Conservation (phyloP, 495 filamentous ascomycete species). For the Poronia punctata region DNA sequence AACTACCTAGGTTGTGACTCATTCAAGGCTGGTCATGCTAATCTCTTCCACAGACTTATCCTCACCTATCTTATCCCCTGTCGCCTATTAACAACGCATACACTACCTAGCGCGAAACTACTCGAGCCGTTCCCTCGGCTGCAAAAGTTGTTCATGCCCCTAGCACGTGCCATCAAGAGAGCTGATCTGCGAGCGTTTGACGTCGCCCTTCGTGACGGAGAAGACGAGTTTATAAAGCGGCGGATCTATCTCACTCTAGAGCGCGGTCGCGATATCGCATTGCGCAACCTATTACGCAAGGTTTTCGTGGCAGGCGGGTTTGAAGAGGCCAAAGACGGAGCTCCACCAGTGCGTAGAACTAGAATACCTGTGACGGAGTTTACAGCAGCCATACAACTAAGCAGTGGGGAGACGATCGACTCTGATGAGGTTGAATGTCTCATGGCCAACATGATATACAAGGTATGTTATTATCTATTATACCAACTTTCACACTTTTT, state of each 20-base stretch:
- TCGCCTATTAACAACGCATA: conserved; percentile 79
- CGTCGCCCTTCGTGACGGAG: conserved; percentile 66
- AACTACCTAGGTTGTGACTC: conserved; percentile 1
- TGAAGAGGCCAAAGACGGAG: conserved; percentile 62
- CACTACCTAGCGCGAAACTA: conserved; percentile 63
- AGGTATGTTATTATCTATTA: conserved; percentile 50
- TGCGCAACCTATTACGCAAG: conserved; percentile 84
- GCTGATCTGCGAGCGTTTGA: conserved; percentile 85
- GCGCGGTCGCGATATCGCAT: conserved; percentile 78
- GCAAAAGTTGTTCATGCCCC: conserved; percentile 66
- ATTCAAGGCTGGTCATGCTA: conserved; percentile 11
- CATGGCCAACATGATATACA: conserved; percentile 92
- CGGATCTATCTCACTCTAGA: conserved; percentile 94
- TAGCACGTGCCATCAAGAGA: conserved; percentile 67
- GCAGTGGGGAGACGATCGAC: conserved; percentile 59
- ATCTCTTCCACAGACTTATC: conserved; percentile 59
- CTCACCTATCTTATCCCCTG: conserved; percentile 94
- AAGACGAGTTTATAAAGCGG: conserved; percentile 86
- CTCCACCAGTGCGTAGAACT: conserved; percentile 55
- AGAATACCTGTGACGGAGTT: conserved; percentile 79
- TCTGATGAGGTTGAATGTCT: conserved; percentile 93
- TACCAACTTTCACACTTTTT: neutral
- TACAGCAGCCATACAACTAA: conserved; percentile 49
- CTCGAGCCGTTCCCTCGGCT: conserved; percentile 72
- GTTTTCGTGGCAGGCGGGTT: conserved; percentile 79